Conservation (phyloP, 106 monocot species). For the Iris macrosiphon region DNA sequence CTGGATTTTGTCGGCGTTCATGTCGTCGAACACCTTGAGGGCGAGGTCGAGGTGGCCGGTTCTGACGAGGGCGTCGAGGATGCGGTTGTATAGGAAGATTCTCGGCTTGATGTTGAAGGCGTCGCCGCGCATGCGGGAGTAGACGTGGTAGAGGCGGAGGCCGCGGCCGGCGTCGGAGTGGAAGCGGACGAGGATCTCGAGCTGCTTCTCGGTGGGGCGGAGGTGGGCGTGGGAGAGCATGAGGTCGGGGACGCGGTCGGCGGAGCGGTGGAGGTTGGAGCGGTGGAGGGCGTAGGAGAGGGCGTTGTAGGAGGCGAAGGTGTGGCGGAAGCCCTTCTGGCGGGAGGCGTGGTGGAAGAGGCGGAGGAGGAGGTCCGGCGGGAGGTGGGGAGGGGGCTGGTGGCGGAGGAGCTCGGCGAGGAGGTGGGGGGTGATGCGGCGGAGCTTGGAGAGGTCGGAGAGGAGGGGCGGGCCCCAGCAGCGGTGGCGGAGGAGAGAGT, state of each 20-base stretch:
- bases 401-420: constrained; percentile 66
- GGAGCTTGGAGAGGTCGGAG: constrained; percentile 80
- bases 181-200: constrained; percentile 74
- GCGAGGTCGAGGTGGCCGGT: constrained; percentile 60
- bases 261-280: constrained; percentile 39
- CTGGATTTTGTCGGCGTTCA: constrained; percentile 45
- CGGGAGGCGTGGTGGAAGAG: constrained; percentile 83
- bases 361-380: constrained; percentile 40
- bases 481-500: constrained; percentile 62
- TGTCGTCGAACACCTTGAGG: constrained; percentile 47
- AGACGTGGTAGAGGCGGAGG: constrained; percentile 45
- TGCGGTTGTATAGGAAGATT: constrained; percentile 68
- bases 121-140: constrained; percentile 34
- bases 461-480: constrained; percentile 63
- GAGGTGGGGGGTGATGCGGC: constrained; percentile 66
- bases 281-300: constrained; percentile 50
- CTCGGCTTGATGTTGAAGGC: constrained; percentile 51
- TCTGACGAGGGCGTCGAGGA: constrained; percentile 52
- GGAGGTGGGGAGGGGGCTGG: constrained; percentile 17
- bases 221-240: constrained; percentile 65
- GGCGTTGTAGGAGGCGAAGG: constrained; percentile 80
- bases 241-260: constrained; percentile 72
- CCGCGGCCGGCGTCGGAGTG: constrained; percentile 61
- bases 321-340: constrained; percentile 71
- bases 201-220: constrained; percentile 74